Conservation (phyloP, 1,284 basidiomycete genomes). For the Cystobasidium slooffiae region DNA sequence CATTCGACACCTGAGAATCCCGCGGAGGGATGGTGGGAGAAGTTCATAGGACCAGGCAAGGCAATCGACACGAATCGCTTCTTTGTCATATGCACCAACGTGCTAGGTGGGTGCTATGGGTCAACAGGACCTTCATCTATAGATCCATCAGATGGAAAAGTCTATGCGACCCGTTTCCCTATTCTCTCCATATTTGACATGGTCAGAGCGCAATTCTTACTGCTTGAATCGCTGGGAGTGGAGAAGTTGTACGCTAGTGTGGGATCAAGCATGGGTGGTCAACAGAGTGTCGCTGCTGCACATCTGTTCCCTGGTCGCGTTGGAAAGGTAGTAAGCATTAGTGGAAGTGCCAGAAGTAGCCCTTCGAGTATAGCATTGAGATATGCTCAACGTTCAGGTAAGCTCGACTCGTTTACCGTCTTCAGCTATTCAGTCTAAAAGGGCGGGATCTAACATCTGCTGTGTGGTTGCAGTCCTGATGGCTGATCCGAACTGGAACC, state of each 20-base stretch:
- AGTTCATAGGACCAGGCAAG: constrained; percentile 93
- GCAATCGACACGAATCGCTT: constrained; percentile 90
- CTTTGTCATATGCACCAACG: constrained; percentile 96
- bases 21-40: constrained; percentile 95
- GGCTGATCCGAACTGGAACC: constrained; percentile 99
- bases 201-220: constrained; percentile 83
- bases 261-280: constrained; percentile 94
- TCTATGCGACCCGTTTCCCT: constrained; percentile 90
- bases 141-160: constrained; percentile 67
- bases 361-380: constrained; percentile 93
- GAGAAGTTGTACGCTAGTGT: constrained; percentile 87
- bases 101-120: constrained; percentile 95
- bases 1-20: constrained; percentile 80
- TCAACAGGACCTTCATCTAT: constrained; percentile 88
- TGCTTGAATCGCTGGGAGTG: constrained; percentile 85
- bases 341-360: constrained; percentile 87
- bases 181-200: constrained; percentile 94
- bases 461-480: constrained; percentile 73
- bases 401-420: constrained; percentile 6
- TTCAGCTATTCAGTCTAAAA: not conserved
- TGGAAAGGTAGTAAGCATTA: constrained; percentile 86
- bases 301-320: constrained; percentile 91
- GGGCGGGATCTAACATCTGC: not conserved
- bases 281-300: constrained; percentile 95
- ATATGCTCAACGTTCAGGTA: constrained; percentile 78